These are phyloP conservation scores for Cardamine occulta DNA, from an alignment of 345 rosid species.

Conservation along the genomic window DNA sequence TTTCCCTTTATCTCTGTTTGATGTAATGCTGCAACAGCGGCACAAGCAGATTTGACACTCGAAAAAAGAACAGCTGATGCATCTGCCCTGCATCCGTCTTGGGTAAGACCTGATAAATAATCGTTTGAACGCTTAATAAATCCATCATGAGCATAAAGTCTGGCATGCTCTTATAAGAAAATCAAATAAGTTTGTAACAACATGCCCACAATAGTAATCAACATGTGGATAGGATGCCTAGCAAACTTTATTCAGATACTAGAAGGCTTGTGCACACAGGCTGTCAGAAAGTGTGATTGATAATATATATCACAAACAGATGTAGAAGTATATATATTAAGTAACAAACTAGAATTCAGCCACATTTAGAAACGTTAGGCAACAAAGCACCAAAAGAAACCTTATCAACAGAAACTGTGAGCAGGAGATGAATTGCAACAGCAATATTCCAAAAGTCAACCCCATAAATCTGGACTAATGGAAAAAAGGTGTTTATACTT, in stretches of 20 bases:
- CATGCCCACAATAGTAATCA: conserved; percentile 2
- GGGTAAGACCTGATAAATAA: conserved; percentile 67
- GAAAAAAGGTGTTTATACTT: neutral
- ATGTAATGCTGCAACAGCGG: conserved; percentile 64
- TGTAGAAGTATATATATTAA: neutral
- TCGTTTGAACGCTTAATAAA: conserved; percentile 5
- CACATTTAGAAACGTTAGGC: neutral
- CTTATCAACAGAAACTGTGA: conserved; percentile 8
- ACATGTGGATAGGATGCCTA: neutral
- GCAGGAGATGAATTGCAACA: conserved; percentile 25
- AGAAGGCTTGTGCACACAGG: conserved; percentile 21
- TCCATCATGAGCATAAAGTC: neutral
- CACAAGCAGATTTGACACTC: conserved; percentile 80
- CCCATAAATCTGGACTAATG: conserved; percentile 14
- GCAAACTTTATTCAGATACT: conserved; percentile 7
- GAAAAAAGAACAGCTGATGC: conserved; percentile 88
- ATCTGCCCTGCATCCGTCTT: conserved; percentile 85
- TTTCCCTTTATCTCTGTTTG: conserved; percentile 70
- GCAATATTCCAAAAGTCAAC: conserved; percentile 5
- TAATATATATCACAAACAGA: neutral
- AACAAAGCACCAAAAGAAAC: neutral
- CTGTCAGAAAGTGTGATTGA: neutral
- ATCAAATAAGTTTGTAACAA: neutral
- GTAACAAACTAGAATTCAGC: conserved; percentile 7
- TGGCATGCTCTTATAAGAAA: conserved; percentile 17